Percentiles rank a stretch among this genome's conserved stretches.
These are phyloP conservation scores for Melanomma pulvis-pyrius DNA, from an alignment of 495 filamentous ascomycete genomes.

Conservation along the genomic window DNA sequence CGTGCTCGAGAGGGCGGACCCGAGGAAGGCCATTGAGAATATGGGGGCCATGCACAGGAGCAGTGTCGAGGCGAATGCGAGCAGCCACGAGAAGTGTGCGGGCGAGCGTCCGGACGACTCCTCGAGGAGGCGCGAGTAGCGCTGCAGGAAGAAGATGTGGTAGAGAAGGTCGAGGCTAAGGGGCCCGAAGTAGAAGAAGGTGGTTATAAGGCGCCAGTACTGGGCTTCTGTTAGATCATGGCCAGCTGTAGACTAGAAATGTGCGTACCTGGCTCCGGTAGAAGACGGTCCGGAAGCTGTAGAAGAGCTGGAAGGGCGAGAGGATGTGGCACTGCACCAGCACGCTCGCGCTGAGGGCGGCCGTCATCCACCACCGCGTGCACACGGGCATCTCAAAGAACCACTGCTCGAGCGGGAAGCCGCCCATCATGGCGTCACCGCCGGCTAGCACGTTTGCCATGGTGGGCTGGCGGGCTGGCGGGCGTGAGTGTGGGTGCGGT, in stretches of 20 bases:
- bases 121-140: constrained; percentile 93
- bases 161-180: constrained; percentile 93
- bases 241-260: background rate
- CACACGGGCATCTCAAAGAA: constrained; percentile 97
- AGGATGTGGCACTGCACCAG: constrained; percentile 91
- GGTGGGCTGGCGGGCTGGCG: constrained; percentile 2
- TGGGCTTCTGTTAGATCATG: constrained; percentile 42
- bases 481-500: no score
- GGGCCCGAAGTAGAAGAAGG: constrained; percentile 96
- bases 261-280: constrained; percentile 81
- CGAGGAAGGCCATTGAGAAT: constrained; percentile 86
- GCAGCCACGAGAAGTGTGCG: constrained; percentile 91
- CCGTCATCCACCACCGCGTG: constrained; percentile 94
- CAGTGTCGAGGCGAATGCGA: constrained; percentile 77
- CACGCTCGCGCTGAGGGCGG: constrained; percentile 83
- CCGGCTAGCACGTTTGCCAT: constrained; percentile 74
- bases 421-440: constrained; percentile 60
- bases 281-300: constrained; percentile 91
- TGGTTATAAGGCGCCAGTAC: constrained; percentile 95
- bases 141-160: constrained; percentile 98
- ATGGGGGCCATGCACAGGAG: constrained; percentile 82
- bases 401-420: constrained; percentile 92
- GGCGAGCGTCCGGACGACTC: constrained; percentile 87
- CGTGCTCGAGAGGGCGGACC: constrained; percentile 82
- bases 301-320: constrained; percentile 92